These are phyloP conservation scores for Mycena kentingensis DNA, from an alignment of 768 basidiomycete genomes.

Conservation along the genomic window DNA sequence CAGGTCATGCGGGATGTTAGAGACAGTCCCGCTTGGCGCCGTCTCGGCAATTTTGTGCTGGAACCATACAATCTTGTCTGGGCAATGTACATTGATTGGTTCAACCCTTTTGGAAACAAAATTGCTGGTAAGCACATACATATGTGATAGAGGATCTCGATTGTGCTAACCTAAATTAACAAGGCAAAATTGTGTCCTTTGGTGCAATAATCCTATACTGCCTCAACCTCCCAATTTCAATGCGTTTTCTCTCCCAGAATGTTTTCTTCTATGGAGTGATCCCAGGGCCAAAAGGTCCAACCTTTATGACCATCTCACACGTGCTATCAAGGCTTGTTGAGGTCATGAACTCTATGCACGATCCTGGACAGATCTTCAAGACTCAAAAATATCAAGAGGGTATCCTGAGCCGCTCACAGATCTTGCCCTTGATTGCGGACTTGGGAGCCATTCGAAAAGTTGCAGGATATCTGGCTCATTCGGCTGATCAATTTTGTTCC, in stretches of 20 bases:
- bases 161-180: neutral
- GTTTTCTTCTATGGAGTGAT: slow-evolving; percentile 18
- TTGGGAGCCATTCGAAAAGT: slow-evolving; percentile 17
- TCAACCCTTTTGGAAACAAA: slow-evolving; percentile 36
- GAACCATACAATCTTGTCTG: slow-evolving; percentile 26
- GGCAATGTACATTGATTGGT: slow-evolving; percentile 37
- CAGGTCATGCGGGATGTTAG: slow-evolving; percentile 16
- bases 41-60: slow-evolving; percentile 13
- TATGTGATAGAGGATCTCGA: too few species aligned
- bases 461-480: slow-evolving; percentile 19
- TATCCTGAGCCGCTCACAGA: slow-evolving; percentile 1
- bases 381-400: slow-evolving; percentile 13
- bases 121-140: slow-evolving; percentile 29
- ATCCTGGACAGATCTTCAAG: neutral
- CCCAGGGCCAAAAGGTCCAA: slow-evolving; percentile 15
- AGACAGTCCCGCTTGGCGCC: slow-evolving; percentile 33
- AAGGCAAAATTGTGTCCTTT: slow-evolving; percentile 21
- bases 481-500: slow-evolving; percentile 5
- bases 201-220: slow-evolving; percentile 23
- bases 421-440: slow-evolving; percentile 21
- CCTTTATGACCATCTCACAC: slow-evolving; percentile 17
- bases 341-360: slow-evolving; percentile 6
- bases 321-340: slow-evolving; percentile 15
- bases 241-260: slow-evolving; percentile 17
- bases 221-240: slow-evolving; percentile 17